Evolutionary conservation across 2,329 filamentous ascomycete genomes (phyloP).

Genomic region (Pezicula carpinea): DNA sequence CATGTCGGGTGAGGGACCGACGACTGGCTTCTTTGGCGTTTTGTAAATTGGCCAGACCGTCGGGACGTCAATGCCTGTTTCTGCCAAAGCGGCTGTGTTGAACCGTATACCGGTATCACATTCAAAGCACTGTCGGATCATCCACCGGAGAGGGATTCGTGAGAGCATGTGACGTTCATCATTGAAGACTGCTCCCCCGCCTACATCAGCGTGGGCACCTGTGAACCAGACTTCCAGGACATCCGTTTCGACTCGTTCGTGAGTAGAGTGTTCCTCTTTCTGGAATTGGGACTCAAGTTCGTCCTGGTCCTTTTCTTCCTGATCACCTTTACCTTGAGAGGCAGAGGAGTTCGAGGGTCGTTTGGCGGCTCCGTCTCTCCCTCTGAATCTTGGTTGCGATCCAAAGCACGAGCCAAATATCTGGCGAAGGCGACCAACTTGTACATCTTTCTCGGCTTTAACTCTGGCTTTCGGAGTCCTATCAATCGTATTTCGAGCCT

Average conservation of each 20-base stretch:
- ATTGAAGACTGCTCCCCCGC: conserved; percentile 39
- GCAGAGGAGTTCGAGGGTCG: conserved; percentile 3
- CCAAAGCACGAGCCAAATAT: conserved; percentile 9
- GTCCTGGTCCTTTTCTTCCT: conserved; percentile 15
- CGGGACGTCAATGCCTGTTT: conserved; percentile 37
- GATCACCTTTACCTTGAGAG: conserved; percentile 2
- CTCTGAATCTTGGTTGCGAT: not conserved
- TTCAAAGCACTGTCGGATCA: conserved; percentile 42
- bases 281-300: conserved; percentile 15
- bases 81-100: conserved; percentile 33
- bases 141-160: conserved; percentile 42
- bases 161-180: conserved; percentile 37
- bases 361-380: not conserved
- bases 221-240: conserved; percentile 40
- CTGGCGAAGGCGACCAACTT: not conserved
- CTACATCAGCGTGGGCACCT: conserved; percentile 38
- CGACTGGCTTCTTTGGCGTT: conserved; percentile 25
- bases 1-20: conserved; percentile 31
- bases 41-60: conserved; percentile 35
- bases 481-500: not conserved
- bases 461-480: conserved; percentile 1
- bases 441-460: conserved; percentile 1
- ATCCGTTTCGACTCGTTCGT: conserved; percentile 33
- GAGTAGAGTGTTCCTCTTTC: conserved; percentile 7
- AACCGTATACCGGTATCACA: conserved; percentile 42